phyloP scores from a whole-genome alignment of 768 basidiomycete genomes.

The Butyriboletus loyo region DNA sequence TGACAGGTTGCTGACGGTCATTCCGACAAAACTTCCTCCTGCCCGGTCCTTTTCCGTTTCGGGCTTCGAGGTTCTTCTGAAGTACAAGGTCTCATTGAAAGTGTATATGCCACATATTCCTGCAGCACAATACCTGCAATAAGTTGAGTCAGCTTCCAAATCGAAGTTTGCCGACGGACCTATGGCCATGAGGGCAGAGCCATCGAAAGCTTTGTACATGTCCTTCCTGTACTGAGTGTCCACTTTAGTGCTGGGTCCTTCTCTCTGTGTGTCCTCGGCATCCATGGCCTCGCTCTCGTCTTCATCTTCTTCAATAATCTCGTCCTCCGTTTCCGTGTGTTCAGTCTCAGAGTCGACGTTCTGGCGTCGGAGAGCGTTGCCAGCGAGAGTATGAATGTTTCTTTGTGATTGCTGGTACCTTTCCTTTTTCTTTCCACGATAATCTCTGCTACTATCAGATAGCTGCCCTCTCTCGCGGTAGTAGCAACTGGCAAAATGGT shows the following conservation, averaged over 20 bases:
- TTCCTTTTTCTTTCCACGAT: slow-evolving; percentile 42
- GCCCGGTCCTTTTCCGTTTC: slow-evolving; percentile 11
- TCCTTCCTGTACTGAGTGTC: slow-evolving; percentile 37
- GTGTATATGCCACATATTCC: slow-evolving; percentile 49
- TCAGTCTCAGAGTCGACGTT: slow-evolving; percentile 8
- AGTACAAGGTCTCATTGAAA: slow-evolving; percentile 2
- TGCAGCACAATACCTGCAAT: slow-evolving; percentile 63
- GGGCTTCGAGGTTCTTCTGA: background rate
- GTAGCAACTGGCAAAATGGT: slow-evolving; percentile 50
- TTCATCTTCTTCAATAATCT: slow-evolving; percentile 14
- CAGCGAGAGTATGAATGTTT: slow-evolving; percentile 24
- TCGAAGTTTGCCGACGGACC: slow-evolving; percentile 39
- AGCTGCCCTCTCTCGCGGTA: slow-evolving; percentile 64
- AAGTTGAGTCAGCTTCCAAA: background rate
- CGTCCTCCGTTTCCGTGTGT: slow-evolving; percentile 13
- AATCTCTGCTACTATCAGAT: slow-evolving; percentile 46
- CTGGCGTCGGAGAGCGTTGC: background rate
- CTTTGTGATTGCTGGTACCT: slow-evolving; percentile 14
- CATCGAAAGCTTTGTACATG: slow-evolving; percentile 76
- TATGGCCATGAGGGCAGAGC: slow-evolving; percentile 68
- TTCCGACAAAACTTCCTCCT: background rate
- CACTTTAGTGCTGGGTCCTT: background rate
- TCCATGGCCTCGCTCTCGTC: slow-evolving; percentile 9
- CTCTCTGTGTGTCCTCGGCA: slow-evolving; percentile 6
- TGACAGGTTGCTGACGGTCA: too few species aligned